Conservation (phyloP, 192 early-diverging fungal genomes). For the Umbelopsis sp. region DNA sequence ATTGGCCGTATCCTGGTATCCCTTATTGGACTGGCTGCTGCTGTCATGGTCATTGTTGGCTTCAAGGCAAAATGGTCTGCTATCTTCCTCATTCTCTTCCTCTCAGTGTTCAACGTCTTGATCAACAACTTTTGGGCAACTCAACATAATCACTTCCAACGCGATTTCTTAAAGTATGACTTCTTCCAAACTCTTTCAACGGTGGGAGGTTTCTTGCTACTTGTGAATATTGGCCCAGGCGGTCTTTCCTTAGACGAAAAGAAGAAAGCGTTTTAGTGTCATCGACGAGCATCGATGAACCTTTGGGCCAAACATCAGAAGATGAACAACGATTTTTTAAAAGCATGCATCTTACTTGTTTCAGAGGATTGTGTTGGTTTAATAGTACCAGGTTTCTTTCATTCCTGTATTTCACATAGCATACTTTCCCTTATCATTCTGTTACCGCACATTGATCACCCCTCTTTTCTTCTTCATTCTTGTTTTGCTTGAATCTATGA, state of each 20-base stretch:
- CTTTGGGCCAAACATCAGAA: not conserved
- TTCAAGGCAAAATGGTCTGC: constrained; percentile 98
- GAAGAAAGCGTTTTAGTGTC: constrained; percentile 86
- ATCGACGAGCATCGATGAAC: no score
- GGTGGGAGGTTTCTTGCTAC: constrained; percentile 90
- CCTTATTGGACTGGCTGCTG: constrained; percentile 76
- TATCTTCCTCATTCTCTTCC: constrained; percentile 86
- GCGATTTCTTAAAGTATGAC: constrained; percentile 97
- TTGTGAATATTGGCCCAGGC: constrained; percentile 90
- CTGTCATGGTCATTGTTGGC: constrained; percentile 93
- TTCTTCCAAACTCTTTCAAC: constrained; percentile 93
- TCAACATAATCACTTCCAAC: constrained; percentile 60
- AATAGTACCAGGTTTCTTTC: no score
- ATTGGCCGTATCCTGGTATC: constrained; percentile 70
- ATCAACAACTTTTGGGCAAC: constrained; percentile 97
- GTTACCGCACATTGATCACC: no score
- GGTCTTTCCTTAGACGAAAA: constrained; percentile 96
- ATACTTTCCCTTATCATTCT: no score
- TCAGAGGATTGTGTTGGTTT: no score
- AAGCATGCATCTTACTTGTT: no score
- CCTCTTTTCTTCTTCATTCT: no score
- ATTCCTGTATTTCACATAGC: no score
- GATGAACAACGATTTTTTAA: not conserved
- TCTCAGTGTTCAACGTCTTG: constrained; percentile 88
- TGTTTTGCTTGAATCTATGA: no score